These are phyloP conservation scores for Cryomyces minteri DNA, from an alignment of 495 filamentous ascomycete species.

Conservation along the genomic window DNA sequence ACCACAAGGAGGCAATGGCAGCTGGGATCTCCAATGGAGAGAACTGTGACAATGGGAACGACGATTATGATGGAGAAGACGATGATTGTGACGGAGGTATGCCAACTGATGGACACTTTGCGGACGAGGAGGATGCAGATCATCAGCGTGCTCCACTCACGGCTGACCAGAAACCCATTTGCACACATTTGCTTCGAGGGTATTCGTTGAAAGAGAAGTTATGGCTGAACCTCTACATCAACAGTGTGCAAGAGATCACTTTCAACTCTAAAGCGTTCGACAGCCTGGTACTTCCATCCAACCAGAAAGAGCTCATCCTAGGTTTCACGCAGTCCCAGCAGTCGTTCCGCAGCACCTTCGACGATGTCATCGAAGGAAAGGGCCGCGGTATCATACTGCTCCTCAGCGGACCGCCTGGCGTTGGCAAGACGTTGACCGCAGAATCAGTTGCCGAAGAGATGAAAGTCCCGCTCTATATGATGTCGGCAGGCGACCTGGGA, in stretches of 20 bases:
- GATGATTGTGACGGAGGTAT: slow-evolving; percentile 18
- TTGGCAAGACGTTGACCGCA: slow-evolving; percentile 23
- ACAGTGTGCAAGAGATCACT: slow-evolving; percentile 21
- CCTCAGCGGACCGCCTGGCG: slow-evolving; percentile 21
- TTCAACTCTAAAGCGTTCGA: slow-evolving; percentile 27
- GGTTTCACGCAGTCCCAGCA: slow-evolving; percentile 32
- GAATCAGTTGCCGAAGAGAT: slow-evolving; percentile 23
- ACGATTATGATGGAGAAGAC: slow-evolving; percentile 11
- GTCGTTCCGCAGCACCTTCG: slow-evolving; percentile 22
- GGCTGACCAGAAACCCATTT: slow-evolving; percentile 20
- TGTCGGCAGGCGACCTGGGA: slow-evolving; percentile 22
- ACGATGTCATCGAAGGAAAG: slow-evolving; percentile 36
- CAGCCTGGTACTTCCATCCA: slow-evolving; percentile 23
- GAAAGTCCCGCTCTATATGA: slow-evolving; percentile 21
- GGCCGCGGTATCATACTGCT: slow-evolving; percentile 22
- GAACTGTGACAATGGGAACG: slow-evolving; percentile 7
- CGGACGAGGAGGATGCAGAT: slow-evolving; percentile 17
- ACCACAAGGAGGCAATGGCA: slow-evolving; percentile 11
- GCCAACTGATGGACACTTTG: slow-evolving; percentile 20
- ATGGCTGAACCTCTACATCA: slow-evolving; percentile 27
- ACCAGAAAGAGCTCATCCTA: slow-evolving; percentile 30
- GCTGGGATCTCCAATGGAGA: neutral
- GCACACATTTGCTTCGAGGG: slow-evolving; percentile 20
- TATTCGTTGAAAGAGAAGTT: slow-evolving; percentile 27
- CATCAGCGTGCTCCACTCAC: slow-evolving; percentile 10